A percentile compares a stretch with the other conserved stretches of the same genome.
phyloP scores from a whole-genome alignment of 805 yeast species.

The Vanderwaltozyma tropicalis region DNA sequence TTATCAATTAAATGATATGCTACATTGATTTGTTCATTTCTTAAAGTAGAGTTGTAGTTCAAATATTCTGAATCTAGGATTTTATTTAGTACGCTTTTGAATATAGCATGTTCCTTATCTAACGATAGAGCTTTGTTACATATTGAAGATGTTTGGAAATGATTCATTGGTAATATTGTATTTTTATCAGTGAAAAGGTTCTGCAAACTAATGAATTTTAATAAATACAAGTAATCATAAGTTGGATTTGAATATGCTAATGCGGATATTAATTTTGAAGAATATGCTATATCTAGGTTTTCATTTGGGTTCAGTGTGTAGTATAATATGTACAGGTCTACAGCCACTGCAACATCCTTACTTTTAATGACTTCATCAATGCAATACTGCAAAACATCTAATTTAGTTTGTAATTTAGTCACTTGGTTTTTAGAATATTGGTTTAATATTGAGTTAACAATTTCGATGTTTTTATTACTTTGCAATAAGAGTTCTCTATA shows the following conservation, averaged over 20 bases:
- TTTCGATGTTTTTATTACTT: background rate
- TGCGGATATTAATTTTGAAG: conserved; percentile 9
- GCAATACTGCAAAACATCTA: conserved; percentile 11
- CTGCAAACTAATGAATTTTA: conserved; percentile 8
- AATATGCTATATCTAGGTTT: conserved; percentile 2
- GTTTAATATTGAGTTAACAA: background rate
- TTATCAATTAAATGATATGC: conserved; percentile 15
- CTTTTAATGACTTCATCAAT: conserved; percentile 10
- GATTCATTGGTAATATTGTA: conserved; percentile 3
- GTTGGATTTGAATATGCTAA: conserved; percentile 17
- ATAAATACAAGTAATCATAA: conserved; percentile 11
- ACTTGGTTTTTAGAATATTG: background rate
- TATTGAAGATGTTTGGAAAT: conserved; percentile 11
- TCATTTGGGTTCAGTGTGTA: conserved; percentile 7
- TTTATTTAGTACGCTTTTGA: conserved; percentile 10
- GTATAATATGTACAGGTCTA: conserved; percentile 15
- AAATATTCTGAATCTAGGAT: conserved; percentile 8
- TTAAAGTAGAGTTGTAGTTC: background rate
- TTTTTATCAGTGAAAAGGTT: conserved; percentile 5
- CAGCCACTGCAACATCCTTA: conserved; percentile 13
- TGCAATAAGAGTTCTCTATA: conserved; percentile 8
- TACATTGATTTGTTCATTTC: conserved; percentile 9
- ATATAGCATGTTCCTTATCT: conserved; percentile 6
- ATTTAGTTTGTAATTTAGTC: background rate
- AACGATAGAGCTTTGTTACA: conserved; percentile 16